Base-by-base conservation (phyloP, 148 eudicot species). In the Hydrangea macrophylla region DNA sequence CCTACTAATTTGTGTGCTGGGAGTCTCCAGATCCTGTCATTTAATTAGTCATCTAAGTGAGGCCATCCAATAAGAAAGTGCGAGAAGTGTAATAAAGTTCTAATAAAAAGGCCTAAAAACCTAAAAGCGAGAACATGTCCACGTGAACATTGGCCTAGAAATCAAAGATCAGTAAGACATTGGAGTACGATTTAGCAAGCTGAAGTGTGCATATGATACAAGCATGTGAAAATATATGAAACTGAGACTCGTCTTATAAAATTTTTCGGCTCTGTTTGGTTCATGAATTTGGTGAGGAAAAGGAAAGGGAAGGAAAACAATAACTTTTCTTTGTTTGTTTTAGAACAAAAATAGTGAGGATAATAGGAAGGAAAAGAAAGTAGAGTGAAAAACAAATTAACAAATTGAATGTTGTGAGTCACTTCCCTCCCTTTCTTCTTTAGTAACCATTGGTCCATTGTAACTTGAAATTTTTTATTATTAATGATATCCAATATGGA, bases 1-100 rank as follows among this genome's bases (percentile, higher is more conserved):
- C 97, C 92, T 80, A 58, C 71, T 64, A 71, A 71, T 80, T 71
- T 83, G 85, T 32, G 37, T 37, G 70, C 64, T 73, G 13, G 76
- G 71, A 60, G 78, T 60, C 73, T 85, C 87, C 75, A 73, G 77
- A 72, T 86, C 96, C 95, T 88, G 96, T 80, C 78, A 75, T 77
- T 40, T 51, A 78, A 70, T 63, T 68, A 66, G 45, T 24, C 20
- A 80, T 39, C 55, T 55, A 68, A 80, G 72, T 64, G 33, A 83
- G 65, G 68, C 39, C 45, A 45, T 64, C 48, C 60, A 66, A 70
- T 35, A 60, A 64, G 50, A 40, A 54, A 60, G 20, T 22, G 22
- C 40, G 20, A 57, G 36, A 78, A 69, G 65, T 76, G 68, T 64
- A 31, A 51, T 40, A 12, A 32, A 33, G 11, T 20, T 6, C 18